A percentile compares a stretch with the other conserved stretches of the same genome.
Evolutionary conservation across 2,329 filamentous ascomycete species (phyloP).

Genomic region (Amauroascus niger): DNA sequence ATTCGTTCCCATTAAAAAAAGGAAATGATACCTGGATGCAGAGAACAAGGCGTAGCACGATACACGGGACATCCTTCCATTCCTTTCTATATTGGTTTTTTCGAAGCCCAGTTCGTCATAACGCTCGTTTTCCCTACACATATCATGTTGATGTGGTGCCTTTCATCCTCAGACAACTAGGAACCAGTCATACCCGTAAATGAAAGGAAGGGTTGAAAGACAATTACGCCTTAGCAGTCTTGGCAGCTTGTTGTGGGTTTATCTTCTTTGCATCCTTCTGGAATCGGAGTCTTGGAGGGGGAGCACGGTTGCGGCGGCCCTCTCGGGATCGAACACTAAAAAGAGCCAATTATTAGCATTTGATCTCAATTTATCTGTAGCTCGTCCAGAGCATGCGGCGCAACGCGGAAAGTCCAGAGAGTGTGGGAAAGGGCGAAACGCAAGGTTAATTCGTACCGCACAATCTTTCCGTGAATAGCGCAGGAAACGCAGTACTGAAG

Average conservation of each 20-base stretch:
- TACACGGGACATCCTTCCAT: not conserved
- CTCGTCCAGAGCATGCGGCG: not conserved
- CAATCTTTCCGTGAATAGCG: constrained; percentile 99
- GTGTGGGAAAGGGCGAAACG: not conserved
- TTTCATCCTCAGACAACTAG: not conserved
- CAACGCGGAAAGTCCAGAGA: no score
- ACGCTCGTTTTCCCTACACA: constrained; percentile 2
- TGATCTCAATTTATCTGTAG: not conserved
- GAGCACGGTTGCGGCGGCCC: constrained; percentile 97
- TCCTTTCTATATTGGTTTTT: not conserved
- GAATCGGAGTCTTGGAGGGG: constrained; percentile 94
- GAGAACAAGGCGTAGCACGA: constrained; percentile 5
- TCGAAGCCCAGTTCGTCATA: constrained; percentile 1
- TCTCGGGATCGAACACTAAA: constrained; percentile 88
- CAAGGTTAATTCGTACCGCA: constrained; percentile 62
- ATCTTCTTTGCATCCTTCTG: constrained; percentile 99
- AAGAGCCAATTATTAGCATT: constrained; percentile 13
- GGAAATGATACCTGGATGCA: constrained; percentile 5
- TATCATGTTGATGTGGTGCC: not conserved
- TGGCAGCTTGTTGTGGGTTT: constrained; percentile 65
- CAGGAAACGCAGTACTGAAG: constrained; percentile 99
- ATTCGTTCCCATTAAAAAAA: constrained; percentile 10
- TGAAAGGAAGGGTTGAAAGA: not conserved
- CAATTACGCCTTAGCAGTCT: constrained; percentile 41
- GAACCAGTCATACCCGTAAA: constrained; percentile 1